Percentiles rank a stretch among this genome's conserved stretches.
Conservation (phyloP, 768 basidiomycete species). For the Boletus pseudopeckii region DNA sequence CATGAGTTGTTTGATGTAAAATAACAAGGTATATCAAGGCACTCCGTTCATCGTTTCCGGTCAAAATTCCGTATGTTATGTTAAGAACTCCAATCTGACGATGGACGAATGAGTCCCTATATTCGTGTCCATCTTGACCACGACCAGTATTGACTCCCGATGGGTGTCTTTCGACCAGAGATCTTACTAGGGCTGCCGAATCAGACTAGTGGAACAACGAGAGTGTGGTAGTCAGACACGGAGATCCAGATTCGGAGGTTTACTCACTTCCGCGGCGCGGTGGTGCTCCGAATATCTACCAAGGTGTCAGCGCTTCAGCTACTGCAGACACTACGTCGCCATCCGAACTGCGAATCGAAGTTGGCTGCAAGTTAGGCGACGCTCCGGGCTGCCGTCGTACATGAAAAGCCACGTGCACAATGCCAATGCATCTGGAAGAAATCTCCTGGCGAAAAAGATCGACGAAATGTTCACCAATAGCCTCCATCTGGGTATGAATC, state of each 20-base stretch:
- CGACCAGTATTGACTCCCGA: too few species aligned
- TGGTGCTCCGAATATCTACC: background rate
- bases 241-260: background rate
- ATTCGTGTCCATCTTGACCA: too few species aligned
- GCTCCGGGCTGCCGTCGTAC: background rate
- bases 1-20: background rate
- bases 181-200: too few species aligned
- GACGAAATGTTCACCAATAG: background rate
- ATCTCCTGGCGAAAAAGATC: background rate
- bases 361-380: background rate
- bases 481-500: background rate
- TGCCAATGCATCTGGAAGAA: background rate
- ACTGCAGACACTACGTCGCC: too few species aligned
- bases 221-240: background rate
- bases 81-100: background rate
- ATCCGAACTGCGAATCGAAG: too few species aligned
- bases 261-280: background rate
- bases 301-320: background rate
- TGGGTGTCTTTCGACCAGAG: too few species aligned
- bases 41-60: background rate
- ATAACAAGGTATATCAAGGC: background rate
- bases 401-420: background rate
- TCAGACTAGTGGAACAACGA: background rate
- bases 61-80: background rate
- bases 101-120: too few species aligned